Evolutionary conservation across 2,329 filamentous ascomycete genomes (phyloP), one percentile per base, ranked within the genome.

Genomic region (Nemania abortiva): DNA sequence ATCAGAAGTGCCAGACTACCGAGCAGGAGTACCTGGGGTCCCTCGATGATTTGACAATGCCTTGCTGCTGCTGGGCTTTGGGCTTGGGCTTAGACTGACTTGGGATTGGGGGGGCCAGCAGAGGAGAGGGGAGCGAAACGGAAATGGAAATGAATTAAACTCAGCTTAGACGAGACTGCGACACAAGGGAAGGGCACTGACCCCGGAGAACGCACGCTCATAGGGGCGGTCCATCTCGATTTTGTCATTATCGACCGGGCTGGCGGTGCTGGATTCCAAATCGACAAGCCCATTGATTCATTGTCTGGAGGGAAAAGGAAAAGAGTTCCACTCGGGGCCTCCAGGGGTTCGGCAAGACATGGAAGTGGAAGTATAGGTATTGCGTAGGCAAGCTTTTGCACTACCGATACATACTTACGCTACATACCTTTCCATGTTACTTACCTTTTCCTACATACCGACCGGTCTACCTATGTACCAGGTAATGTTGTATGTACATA

Each of bases 211-310:
- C 42, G 53, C 7, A 24, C 53, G 53, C 7, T 34, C 6, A 37
- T 42, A 57, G 31, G 61, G 52, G 56, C 7, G 37, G 37, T 27
- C 54, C 50, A 49, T 66, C 50, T 59, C 13, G 56, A 52, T 66
- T 71, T 70, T 67, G 67, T 70, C 64, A 70, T 70, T 29, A 11
- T 53, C 31, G 53, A 45, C 56, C 57, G 52, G 63, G 63, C 59
- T 66, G 63, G 60, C 61, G 47, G 56, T 34, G 20, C 24, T 27
- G 22, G 56, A 71, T 71, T 71, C 70, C 70, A 71, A 71, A 71
- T 71, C 58, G 60, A 45, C 67, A 50, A 57, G 65, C 47, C 37
- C 37, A 53, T 45, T 54, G 39, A 57, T 50, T 55, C 59, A 59
- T 54, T 58, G 55, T 45, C 24, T 55, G 37, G 24, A 18, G 29